Percentiles rank a stretch among this genome's conserved stretches.
These are phyloP conservation scores for Mycena venus DNA, from an alignment of 768 basidiomycete genomes.

Conservation along the genomic window DNA sequence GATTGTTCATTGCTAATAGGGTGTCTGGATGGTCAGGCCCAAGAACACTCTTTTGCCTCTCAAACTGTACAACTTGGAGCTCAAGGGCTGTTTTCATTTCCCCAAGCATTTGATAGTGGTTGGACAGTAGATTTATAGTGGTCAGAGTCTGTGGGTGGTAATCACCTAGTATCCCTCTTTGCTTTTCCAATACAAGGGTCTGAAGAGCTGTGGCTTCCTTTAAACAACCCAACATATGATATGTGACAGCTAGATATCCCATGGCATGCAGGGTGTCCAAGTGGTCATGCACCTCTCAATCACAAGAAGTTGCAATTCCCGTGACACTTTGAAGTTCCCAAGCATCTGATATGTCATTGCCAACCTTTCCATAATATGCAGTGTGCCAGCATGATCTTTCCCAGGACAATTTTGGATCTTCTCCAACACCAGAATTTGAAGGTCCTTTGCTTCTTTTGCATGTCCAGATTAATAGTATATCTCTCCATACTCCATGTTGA, in stretches of 20 bases:
- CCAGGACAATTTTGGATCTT: background rate
- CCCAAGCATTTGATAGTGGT: background rate
- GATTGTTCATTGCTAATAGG: background rate
- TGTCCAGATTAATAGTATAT: background rate
- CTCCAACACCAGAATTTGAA: background rate
- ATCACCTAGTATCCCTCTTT: background rate
- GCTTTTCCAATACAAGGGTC: background rate
- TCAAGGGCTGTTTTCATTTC: background rate
- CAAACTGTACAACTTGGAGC: background rate
- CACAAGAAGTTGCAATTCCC: background rate
- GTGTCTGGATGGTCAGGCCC: conserved; percentile 10
- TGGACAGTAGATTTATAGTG: background rate
- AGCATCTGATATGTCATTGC: background rate
- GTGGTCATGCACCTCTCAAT: background rate
- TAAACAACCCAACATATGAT: background rate
- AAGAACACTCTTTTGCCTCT: background rate
- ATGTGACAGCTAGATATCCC: background rate
- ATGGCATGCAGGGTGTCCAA: background rate
- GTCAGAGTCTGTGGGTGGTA: background rate
- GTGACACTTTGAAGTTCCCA: background rate
- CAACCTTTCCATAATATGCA: background rate
- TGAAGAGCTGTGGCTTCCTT: background rate
- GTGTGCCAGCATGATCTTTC: background rate
- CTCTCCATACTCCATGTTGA: background rate
- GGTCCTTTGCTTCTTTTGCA: background rate